Evolutionary conservation across 192 early-diverging fungal species (phyloP).

Genomic region (Anaeromyces robustus): DNA sequence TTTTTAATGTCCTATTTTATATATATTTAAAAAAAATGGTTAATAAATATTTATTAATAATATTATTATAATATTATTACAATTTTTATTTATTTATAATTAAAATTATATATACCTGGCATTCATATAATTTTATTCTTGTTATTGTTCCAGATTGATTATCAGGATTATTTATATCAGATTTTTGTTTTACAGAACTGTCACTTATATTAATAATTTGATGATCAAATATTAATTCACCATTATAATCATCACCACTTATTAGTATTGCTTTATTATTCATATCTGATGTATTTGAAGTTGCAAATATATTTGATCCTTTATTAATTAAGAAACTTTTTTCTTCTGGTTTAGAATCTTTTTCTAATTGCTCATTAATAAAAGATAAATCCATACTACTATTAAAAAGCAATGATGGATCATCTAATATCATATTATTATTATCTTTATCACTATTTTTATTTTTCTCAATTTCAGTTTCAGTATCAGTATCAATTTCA

Average conservation of each 20-base stretch:
- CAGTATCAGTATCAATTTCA: too few relatives aligned
- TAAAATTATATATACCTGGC: not conserved
- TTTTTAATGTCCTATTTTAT: not conserved
- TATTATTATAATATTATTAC: too few relatives aligned
- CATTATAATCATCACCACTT: not conserved
- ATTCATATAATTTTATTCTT: not conserved
- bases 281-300: not conserved
- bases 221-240: not conserved
- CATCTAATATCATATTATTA: too few relatives aligned
- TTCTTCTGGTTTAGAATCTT: too few relatives aligned
- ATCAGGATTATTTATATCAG: not conserved
- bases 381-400: too few relatives aligned
- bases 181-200: not conserved
- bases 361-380: too few relatives aligned
- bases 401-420: too few relatives aligned
- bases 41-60: too few relatives aligned
- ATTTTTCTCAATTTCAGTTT: too few relatives aligned
- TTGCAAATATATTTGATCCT: not conserved
- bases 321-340: not conserved
- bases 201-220: not conserved
- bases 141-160: not conserved
- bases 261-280: not conserved
- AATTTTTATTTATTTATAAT: not conserved
- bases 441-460: too few relatives aligned
- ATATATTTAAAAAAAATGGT: too few relatives aligned